Evolutionary conservation across 352 stramenopile genomes (phyloP).

Genomic region (Globisporangium iwayamae): DNA sequence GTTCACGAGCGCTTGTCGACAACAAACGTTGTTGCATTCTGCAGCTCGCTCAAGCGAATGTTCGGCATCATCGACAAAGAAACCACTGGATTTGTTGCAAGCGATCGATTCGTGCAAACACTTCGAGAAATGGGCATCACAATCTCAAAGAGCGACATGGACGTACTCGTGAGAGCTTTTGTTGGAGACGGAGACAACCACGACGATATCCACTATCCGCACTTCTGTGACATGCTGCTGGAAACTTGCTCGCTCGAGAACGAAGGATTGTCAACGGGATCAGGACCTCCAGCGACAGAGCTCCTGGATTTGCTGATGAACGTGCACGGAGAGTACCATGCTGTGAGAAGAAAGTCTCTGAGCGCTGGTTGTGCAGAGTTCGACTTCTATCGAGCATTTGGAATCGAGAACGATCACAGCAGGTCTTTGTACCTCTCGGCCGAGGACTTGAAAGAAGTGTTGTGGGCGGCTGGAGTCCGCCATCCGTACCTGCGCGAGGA

Average conservation of each 20-base stretch:
- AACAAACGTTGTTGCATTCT: slow-evolving; percentile 44
- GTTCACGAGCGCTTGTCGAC: slow-evolving; percentile 43
- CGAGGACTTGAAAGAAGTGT: slow-evolving; percentile 67
- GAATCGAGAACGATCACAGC: slow-evolving; percentile 32
- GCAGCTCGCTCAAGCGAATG: slow-evolving; percentile 71
- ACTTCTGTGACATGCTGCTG: slow-evolving; percentile 57
- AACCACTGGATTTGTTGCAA: slow-evolving; percentile 42
- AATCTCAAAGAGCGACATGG: slow-evolving; percentile 34
- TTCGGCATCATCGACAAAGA: slow-evolving; percentile 81
- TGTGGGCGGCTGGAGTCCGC: slow-evolving; percentile 57
- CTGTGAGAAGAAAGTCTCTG: slow-evolving; percentile 21
- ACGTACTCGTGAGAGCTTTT: slow-evolving; percentile 45
- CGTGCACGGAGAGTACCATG: slow-evolving; percentile 39
- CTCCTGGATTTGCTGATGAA: slow-evolving; percentile 47
- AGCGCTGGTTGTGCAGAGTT: slow-evolving; percentile 28
- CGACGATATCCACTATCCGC: slow-evolving; percentile 40
- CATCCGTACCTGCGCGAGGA: slow-evolving; percentile 73
- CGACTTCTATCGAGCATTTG: slow-evolving; percentile 46
- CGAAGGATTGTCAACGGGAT: slow-evolving; percentile 18
- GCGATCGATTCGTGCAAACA: slow-evolving; percentile 47
- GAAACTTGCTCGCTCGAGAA: slow-evolving; percentile 38
- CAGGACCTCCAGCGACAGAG: slow-evolving; percentile 34
- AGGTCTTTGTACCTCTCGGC: slow-evolving; percentile 38
- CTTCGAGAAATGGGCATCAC: slow-evolving; percentile 61
- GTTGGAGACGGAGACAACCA: slow-evolving; percentile 20